Evolutionary conservation across 164 flowering plant genomes (phyloP).

Genomic region (Saururus chinensis): DNA sequence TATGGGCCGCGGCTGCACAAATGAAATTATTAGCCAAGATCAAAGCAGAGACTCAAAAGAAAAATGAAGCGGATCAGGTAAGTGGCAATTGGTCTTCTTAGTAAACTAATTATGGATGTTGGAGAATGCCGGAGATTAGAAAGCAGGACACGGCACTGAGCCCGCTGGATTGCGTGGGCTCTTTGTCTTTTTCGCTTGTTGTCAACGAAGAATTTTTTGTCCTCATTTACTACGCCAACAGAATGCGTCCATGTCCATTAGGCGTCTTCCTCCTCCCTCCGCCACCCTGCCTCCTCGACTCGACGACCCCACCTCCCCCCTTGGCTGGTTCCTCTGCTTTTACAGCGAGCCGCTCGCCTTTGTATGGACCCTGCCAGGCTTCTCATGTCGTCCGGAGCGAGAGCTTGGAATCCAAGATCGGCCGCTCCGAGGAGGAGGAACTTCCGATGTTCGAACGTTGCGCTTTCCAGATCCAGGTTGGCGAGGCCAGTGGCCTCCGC

Average conservation of each 20-base stretch:
- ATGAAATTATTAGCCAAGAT: not conserved
- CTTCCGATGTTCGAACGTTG: conserved; percentile 59
- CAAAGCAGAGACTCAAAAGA: not conserved
- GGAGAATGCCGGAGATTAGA: too few relatives aligned
- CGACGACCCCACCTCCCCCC: not conserved
- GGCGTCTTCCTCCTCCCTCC: conserved; percentile 27
- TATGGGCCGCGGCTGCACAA: not conserved
- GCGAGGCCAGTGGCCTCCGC: conserved; percentile 5
- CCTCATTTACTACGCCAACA: too few relatives aligned
- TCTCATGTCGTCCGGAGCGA: conserved; percentile 80
- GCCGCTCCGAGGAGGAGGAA: conserved; percentile 73
- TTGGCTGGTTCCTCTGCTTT: conserved; percentile 71
- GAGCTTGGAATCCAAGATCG: conserved; percentile 60
- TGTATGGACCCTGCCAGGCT: conserved; percentile 60
- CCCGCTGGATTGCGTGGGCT: too few relatives aligned
- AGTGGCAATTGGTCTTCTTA: too few relatives aligned
- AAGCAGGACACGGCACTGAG: too few relatives aligned
- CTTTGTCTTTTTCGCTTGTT: too few relatives aligned
- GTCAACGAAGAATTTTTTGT: too few relatives aligned
- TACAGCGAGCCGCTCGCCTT: conserved; percentile 60
- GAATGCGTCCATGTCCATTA: too few relatives aligned
- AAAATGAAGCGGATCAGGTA: not conserved
- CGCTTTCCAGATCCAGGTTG: conserved; percentile 53
- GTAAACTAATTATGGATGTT: too few relatives aligned
- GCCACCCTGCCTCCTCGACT: conserved; percentile 1